Conservation (phyloP, 2,329 filamentous ascomycete species). For the Dothiorella sarmentorum region DNA sequence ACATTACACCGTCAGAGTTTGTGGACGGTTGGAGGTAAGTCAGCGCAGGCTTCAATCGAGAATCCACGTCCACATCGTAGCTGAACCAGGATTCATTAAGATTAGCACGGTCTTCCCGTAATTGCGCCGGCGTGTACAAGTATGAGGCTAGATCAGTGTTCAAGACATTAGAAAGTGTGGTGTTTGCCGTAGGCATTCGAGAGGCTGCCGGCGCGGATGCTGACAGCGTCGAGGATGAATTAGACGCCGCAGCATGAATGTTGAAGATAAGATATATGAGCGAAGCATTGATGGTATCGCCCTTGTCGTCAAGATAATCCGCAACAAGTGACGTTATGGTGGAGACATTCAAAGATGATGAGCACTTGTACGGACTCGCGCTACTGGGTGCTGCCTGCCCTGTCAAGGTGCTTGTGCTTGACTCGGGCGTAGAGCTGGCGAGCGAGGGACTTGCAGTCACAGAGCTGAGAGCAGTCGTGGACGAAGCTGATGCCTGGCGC, state of each 20-base stretch:
- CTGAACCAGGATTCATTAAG: slow-evolving; percentile 59
- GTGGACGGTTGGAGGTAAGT: slow-evolving; percentile 20
- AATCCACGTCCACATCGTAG: neutral
- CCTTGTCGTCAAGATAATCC: slow-evolving; percentile 53
- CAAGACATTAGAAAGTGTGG: slow-evolving; percentile 49
- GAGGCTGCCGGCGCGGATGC: slow-evolving; percentile 40
- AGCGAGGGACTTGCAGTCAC: neutral
- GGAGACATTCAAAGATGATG: slow-evolving; percentile 49
- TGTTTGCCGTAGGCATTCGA: slow-evolving; percentile 43
- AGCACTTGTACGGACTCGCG: slow-evolving; percentile 54
- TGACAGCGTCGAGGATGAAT: slow-evolving; percentile 37
- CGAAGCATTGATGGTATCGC: slow-evolving; percentile 54
- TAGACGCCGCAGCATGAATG: slow-evolving; percentile 52
- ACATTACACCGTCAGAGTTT: slow-evolving; percentile 32
- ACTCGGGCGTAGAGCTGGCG: neutral
- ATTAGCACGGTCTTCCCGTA: slow-evolving; percentile 52
- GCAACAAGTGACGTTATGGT: slow-evolving; percentile 49
- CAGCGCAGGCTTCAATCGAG: neutral
- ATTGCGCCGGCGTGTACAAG: slow-evolving; percentile 52
- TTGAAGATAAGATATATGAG: slow-evolving; percentile 56
- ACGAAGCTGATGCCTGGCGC: neutral
- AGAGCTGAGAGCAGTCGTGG: neutral
- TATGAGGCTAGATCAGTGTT: slow-evolving; percentile 47
- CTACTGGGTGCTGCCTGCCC: slow-evolving; percentile 15
- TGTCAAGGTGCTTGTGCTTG: slow-evolving; percentile 20